Conservation (phyloP, 2,329 filamentous ascomycete species). For the Tolypocladium sp. region DNA sequence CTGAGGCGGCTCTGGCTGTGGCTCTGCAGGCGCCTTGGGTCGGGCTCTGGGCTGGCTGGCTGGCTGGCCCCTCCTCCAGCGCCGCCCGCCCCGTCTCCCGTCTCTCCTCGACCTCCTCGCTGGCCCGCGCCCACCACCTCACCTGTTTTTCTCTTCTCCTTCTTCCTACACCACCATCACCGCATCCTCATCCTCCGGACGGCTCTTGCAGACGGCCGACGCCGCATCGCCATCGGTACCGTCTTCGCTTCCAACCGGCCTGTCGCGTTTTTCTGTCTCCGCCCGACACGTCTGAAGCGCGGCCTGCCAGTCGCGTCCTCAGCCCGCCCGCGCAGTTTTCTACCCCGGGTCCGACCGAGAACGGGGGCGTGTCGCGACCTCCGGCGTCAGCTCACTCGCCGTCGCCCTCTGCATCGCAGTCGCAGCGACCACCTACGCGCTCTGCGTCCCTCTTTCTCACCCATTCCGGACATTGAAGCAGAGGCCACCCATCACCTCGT, state of each 20-base stretch:
- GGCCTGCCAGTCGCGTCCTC: background rate
- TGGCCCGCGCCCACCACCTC: background rate
- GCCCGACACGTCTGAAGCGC: background rate
- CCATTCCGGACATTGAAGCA: background rate
- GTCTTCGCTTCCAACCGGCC: background rate
- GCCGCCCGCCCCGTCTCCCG: background rate
- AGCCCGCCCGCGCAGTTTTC: slow-evolving; percentile 2
- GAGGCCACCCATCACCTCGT: background rate
- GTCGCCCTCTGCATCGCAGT: background rate
- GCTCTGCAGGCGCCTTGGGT: background rate
- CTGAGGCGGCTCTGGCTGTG: slow-evolving; percentile 3
- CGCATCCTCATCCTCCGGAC: background rate
- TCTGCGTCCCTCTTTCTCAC: too few species aligned
- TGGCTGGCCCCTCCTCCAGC: background rate
- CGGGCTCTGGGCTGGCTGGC: background rate
- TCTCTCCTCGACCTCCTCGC: background rate
- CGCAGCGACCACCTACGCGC: background rate
- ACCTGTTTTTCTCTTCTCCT: slow-evolving; percentile 4
- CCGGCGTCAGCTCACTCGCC: slow-evolving; percentile 2
- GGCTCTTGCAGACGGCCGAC: background rate
- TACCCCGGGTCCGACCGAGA: slow-evolving; percentile 5
- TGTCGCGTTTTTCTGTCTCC: background rate
- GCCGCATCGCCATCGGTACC: background rate
- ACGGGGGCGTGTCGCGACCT: slow-evolving; percentile 8
- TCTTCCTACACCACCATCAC: background rate